Conservation (phyloP, 2,329 filamentous ascomycete genomes). For the Cladorrhinum sp. region DNA sequence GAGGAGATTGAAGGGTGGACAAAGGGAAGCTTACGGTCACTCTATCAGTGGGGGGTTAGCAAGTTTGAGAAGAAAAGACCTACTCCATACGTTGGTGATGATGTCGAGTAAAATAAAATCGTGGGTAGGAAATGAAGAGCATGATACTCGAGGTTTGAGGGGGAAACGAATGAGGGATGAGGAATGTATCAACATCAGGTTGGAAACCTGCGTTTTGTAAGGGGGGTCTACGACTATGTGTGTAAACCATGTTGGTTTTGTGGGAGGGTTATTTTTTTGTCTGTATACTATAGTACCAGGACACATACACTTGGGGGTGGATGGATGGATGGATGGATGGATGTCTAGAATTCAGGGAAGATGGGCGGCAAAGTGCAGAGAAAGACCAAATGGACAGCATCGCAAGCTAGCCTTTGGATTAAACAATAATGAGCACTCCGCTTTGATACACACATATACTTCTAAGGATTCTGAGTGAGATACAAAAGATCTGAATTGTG, state of each 20-base stretch:
- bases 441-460: conserved; percentile 6
- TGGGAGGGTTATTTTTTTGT: background rate
- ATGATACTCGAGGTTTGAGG: background rate
- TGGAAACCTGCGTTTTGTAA: background rate
- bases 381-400: background rate
- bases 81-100: conserved; percentile 30
- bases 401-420: background rate
- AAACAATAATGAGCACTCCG: background rate
- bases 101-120: conserved; percentile 20
- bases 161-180: background rate
- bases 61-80: conserved; percentile 40
- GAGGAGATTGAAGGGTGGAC: conserved; percentile 69
- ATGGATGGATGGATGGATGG: background rate
- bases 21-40: conserved; percentile 55
- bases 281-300: background rate
- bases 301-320: background rate
- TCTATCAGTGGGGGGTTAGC: conserved; percentile 51
- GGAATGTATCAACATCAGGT: background rate
- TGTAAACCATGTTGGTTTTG: background rate
- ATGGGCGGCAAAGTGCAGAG: background rate
- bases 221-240: too few species aligned
- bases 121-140: background rate
- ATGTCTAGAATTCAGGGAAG: background rate
- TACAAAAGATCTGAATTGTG: background rate
- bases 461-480: too few species aligned